Evolutionary conservation across 768 basidiomycete species (phyloP), one percentile per base, ranked within the genome.

Genomic region (Trametopsis cervina): DNA sequence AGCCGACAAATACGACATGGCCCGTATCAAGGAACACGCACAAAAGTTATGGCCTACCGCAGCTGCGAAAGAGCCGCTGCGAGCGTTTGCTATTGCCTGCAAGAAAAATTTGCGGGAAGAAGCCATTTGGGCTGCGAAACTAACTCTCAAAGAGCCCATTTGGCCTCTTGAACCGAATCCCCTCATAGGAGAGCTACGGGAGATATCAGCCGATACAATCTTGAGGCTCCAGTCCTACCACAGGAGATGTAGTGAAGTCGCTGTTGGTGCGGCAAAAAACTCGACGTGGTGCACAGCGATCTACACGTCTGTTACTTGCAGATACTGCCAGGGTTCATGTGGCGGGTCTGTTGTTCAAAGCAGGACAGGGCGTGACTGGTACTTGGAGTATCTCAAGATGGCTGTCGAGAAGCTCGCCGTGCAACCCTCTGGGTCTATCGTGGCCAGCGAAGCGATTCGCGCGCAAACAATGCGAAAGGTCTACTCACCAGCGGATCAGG

Each of bases 131-230:
- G 54, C 49, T 3, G 54, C 54, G 10, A 29, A 23, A 21, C 46
- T 45, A 4, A 21, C 46, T 20, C 38, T 54, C 7, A 15, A 21
- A 20, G 22, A 48, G 21, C 42, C 44, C 2, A n/a, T 52, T 5
- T 51, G 54, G 54, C 54, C 54, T 2, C 47, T 51, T 6, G 42
- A 46, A 26, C 48, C 52, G 9, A n/a, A n/a, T n/a, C 48, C 52
- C 10, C 51, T 49, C 26, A n/a, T 42, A 4, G 24, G 26, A 4
- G 52, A 53, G 44, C 50, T 44, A 21, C 44, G 46, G 47, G 4
- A 2, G 17, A 44, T 53, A 39, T 42, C 52, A 9, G 52, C 37
- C 9, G 47, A 50, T 40, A 50, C 47, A 20, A 26, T 50, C 40
- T 17, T 53, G 26, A 42, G 44, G 4, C 38, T 53, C 3, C 26